Evolutionary conservation across 2,329 filamentous ascomycete species (phyloP).

Genomic region (Claviceps arundinis): DNA sequence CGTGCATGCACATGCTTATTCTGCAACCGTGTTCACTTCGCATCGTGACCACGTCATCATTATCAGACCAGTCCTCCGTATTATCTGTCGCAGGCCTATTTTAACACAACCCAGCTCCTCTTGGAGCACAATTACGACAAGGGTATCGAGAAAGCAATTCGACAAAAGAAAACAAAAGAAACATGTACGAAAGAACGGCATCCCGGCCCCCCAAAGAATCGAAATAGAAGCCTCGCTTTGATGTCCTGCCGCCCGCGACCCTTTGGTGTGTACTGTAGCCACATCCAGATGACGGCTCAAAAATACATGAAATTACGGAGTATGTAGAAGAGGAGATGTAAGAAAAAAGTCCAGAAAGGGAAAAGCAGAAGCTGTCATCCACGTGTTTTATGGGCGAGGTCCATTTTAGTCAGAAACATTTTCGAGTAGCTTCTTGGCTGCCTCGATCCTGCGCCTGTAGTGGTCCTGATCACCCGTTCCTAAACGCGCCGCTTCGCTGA

Average conservation of each 20-base stretch:
- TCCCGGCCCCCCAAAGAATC: neutral
- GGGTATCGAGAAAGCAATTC: slow-evolving; percentile 14
- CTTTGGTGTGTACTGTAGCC: neutral
- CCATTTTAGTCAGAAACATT: neutral
- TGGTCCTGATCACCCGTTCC: slow-evolving; percentile 48
- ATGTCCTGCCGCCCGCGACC: neutral
- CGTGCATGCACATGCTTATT: neutral
- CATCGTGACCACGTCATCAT: neutral
- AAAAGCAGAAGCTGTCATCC: neutral
- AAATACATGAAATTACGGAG: neutral
- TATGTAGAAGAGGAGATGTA: neutral
- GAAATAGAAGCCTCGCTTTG: neutral
- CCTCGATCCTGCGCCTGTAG: slow-evolving; percentile 59
- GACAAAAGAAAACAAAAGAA: neutral
- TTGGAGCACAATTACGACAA: slow-evolving; percentile 7
- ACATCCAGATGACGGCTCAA: neutral
- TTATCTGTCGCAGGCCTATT: neutral
- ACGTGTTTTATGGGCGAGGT: too few species aligned
- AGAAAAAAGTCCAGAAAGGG: too few species aligned
- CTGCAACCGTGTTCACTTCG: neutral
- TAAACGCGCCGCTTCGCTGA: slow-evolving; percentile 40
- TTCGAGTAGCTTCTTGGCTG: slow-evolving; percentile 60
- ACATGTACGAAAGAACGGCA: neutral
- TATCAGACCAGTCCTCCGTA: neutral
- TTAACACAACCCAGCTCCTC: neutral